Evolutionary conservation across 2,329 filamentous ascomycete species (phyloP).

Genomic region (Aspergillus candidus): DNA sequence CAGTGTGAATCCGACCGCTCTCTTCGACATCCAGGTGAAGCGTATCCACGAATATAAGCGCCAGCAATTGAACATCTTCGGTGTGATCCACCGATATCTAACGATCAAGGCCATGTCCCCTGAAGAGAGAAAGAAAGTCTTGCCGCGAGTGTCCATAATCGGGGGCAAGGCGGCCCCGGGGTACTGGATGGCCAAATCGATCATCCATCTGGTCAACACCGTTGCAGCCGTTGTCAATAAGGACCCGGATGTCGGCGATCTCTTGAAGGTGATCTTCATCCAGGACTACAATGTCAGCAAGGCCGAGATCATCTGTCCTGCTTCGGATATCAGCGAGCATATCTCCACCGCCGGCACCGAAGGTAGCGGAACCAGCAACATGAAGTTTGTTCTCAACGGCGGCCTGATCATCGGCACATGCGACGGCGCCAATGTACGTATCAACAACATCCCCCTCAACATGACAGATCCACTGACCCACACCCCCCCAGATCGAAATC

Average conservation of each 20-base stretch:
- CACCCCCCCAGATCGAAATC: constrained; percentile 69
- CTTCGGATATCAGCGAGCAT: constrained; percentile 94
- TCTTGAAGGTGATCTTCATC: constrained; percentile 94
- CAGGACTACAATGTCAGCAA: constrained; percentile 99
- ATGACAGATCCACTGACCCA: background rate
- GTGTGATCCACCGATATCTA: constrained; percentile 91
- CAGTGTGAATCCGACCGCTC: constrained; percentile 74
- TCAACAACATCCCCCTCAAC: background rate
- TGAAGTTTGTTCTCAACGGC: constrained; percentile 98
- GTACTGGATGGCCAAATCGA: constrained; percentile 99
- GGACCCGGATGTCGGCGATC: constrained; percentile 83
- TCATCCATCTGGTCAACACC: constrained; percentile 92
- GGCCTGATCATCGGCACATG: constrained; percentile 97
- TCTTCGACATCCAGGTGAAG: constrained; percentile 98
- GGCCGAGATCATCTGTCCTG: constrained; percentile 91
- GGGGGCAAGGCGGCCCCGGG: constrained; percentile 96
- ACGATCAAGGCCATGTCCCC: constrained; percentile 77
- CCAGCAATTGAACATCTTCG: constrained; percentile 98
- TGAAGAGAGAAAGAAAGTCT: constrained; percentile 78
- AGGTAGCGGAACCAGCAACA: constrained; percentile 84
- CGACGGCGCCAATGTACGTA: constrained; percentile 87
- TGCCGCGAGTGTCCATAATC: constrained; percentile 89
- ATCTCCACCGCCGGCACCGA: constrained; percentile 98
- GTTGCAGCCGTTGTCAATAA: constrained; percentile 88
- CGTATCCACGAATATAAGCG: constrained; percentile 99